Evolutionary conservation across 768 basidiomycete species (phyloP).

Genomic region (Infundibulicybe gibba): DNA sequence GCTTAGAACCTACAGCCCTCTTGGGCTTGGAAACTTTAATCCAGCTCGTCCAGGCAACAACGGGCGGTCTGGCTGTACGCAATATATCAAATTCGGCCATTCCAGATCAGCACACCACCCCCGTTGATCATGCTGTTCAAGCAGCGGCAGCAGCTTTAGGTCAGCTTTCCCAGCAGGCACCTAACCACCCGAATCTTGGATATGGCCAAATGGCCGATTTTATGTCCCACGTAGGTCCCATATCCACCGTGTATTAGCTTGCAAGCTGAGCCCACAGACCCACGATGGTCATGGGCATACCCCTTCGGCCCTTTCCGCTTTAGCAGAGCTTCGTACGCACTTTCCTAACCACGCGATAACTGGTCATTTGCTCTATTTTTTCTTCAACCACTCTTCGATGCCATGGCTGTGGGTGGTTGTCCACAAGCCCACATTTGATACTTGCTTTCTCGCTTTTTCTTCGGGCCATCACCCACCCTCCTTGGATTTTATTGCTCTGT

Average conservation of each 20-base stretch:
- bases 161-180: conserved; percentile 8
- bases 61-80: conserved; percentile 2
- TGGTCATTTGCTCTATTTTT: conserved; percentile 9
- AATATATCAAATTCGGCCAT: not conserved
- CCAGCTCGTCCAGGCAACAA: conserved; percentile 10
- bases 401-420: conserved; percentile 12
- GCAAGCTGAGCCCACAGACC: too few species aligned
- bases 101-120: not conserved
- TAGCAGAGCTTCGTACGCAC: conserved; percentile 8
- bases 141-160: conserved; percentile 6
- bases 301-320: not conserved
- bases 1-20: conserved; percentile 5
- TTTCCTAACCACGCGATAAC: conserved; percentile 13
- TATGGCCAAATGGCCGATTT: conserved; percentile 4
- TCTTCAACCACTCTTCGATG: conserved; percentile 12
- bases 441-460: conserved; percentile 7
- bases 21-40: conserved; percentile 8
- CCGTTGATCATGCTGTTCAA: conserved; percentile 6
- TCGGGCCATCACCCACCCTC: conserved; percentile 7
- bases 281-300: not conserved
- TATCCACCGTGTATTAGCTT: too few species aligned
- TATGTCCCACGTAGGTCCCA: conserved; percentile 5
- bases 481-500: conserved; percentile 7
- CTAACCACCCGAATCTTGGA: not conserved
- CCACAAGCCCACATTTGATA: conserved; percentile 10